Percentiles rank a stretch among this genome's conserved stretches.
These are phyloP conservation scores for Inonotus obliquus DNA, from an alignment of 1,284 basidiomycete species.

Conservation along the genomic window DNA sequence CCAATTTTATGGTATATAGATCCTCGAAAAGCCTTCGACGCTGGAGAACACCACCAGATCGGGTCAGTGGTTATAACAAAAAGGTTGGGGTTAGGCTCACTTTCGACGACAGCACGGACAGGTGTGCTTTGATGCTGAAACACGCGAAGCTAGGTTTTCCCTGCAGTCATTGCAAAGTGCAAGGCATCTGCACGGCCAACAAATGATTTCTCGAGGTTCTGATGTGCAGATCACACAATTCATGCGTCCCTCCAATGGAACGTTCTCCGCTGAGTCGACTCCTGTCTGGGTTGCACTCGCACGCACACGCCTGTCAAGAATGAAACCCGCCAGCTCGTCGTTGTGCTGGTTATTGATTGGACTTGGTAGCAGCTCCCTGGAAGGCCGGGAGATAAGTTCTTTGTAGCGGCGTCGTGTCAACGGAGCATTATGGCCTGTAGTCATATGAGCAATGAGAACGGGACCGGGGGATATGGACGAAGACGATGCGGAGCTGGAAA, in stretches of 20 bases:
- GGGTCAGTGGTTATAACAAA: background rate
- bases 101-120: slow-evolving; percentile 70
- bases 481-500: slow-evolving; percentile 25
- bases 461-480: slow-evolving; percentile 33
- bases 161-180: slow-evolving; percentile 71
- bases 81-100: slow-evolving; percentile 34
- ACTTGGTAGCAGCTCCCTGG: background rate
- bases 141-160: slow-evolving; percentile 59
- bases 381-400: slow-evolving; percentile 28
- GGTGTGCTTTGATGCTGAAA: slow-evolving; percentile 58
- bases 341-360: slow-evolving; percentile 14
- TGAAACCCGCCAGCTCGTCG: slow-evolving; percentile 28
- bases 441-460: slow-evolving; percentile 47
- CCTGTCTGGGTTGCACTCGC: slow-evolving; percentile 20
- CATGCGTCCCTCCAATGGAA: slow-evolving; percentile 33
- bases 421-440: slow-evolving; percentile 34
- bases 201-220: slow-evolving; percentile 66
- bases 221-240: slow-evolving; percentile 70
- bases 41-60: slow-evolving; percentile 31
- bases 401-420: slow-evolving; percentile 44
- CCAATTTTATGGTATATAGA: slow-evolving; percentile 49
- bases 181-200: slow-evolving; percentile 75
- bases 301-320: slow-evolving; percentile 19
- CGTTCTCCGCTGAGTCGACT: slow-evolving; percentile 8
- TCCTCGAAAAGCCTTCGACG: slow-evolving; percentile 69